Conservation (phyloP, 2,329 filamentous ascomycete species). For the Diaporthe amygdali region DNA sequence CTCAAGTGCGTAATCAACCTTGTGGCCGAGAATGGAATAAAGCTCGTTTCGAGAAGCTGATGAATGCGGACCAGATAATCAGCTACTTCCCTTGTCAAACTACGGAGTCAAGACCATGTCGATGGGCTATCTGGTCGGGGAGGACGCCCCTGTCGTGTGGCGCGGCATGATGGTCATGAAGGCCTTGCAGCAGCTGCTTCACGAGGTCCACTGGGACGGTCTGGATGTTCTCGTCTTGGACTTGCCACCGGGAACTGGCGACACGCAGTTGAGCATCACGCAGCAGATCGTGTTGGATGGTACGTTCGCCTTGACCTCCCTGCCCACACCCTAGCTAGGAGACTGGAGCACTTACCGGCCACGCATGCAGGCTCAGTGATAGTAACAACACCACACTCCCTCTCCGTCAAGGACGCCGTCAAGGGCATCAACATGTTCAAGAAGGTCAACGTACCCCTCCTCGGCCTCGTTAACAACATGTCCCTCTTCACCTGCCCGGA, state of each 20-base stretch:
- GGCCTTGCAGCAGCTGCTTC: constrained; percentile 90
- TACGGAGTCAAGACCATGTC: constrained; percentile 99
- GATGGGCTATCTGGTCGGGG: constrained; percentile 90
- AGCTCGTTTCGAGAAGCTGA: not conserved
- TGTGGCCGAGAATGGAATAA: not conserved
- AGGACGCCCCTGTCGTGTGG: constrained; percentile 88
- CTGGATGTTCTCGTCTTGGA: constrained; percentile 90
- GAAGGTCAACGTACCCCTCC: constrained; percentile 78
- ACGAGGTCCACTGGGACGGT: constrained; percentile 92
- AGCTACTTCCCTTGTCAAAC: constrained; percentile 85
- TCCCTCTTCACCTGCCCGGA: constrained; percentile 80
- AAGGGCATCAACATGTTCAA: constrained; percentile 94
- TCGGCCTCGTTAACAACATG: constrained; percentile 95
- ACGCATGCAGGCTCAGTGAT: constrained; percentile 71
- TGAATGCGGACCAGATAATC: constrained; percentile 62
- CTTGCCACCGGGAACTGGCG: constrained; percentile 91
- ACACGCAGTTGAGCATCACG: constrained; percentile 95
- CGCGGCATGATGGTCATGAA: constrained; percentile 98
- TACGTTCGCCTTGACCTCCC: constrained; percentile 37
- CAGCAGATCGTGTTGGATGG: constrained; percentile 92
- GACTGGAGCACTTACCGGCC: not conserved
- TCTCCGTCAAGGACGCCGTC: constrained; percentile 89
- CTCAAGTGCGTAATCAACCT: constrained; percentile 57
- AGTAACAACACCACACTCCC: constrained; percentile 90
- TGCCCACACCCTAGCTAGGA: not conserved